Conservation (phyloP, 1,284 basidiomycete genomes). For the Malassezia sympodialis region DNA sequence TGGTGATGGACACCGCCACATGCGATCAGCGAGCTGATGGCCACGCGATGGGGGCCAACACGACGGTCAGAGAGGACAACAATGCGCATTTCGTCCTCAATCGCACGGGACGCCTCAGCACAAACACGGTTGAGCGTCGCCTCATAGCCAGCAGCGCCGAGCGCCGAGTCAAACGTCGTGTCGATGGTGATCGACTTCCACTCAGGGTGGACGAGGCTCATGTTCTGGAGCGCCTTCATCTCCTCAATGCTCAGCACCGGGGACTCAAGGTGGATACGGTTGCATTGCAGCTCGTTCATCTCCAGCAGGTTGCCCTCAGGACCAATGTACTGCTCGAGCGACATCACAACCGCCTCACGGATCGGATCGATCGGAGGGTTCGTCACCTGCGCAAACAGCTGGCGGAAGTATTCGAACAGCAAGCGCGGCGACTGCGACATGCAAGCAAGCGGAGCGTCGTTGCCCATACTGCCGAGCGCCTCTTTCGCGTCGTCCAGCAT, state of each 20-base stretch:
- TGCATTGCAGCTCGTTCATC: constrained; percentile 41
- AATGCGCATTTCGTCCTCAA: constrained; percentile 33
- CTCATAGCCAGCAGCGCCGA: constrained; percentile 38
- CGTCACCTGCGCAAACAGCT: constrained; percentile 47
- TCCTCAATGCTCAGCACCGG: constrained; percentile 40
- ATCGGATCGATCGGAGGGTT: constrained; percentile 47
- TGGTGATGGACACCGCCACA: constrained; percentile 46
- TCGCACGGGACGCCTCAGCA: constrained; percentile 38
- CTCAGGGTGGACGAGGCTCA: constrained; percentile 31
- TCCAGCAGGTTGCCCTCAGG: constrained; percentile 45
- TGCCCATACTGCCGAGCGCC: constrained; percentile 46
- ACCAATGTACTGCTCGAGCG: constrained; percentile 43
- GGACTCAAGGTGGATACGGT: constrained; percentile 33
- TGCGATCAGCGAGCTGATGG: constrained; percentile 40
- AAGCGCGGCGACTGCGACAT: constrained; percentile 36
- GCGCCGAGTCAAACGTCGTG: constrained; percentile 41
- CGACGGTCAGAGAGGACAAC: constrained; percentile 40
- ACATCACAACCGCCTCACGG: constrained; percentile 45
- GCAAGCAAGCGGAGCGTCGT: constrained; percentile 43
- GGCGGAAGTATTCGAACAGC: constrained; percentile 46
- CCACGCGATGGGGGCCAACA: constrained; percentile 33
- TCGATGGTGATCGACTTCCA: constrained; percentile 39
- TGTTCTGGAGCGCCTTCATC: constrained; percentile 39
- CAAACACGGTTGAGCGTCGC: constrained; percentile 39
- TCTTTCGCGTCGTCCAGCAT: constrained; percentile 41